A percentile compares a stretch with the other conserved stretches of the same genome.
Conservation (phyloP, 2,329 filamentous ascomycete genomes). For the Cadophora sp. region DNA sequence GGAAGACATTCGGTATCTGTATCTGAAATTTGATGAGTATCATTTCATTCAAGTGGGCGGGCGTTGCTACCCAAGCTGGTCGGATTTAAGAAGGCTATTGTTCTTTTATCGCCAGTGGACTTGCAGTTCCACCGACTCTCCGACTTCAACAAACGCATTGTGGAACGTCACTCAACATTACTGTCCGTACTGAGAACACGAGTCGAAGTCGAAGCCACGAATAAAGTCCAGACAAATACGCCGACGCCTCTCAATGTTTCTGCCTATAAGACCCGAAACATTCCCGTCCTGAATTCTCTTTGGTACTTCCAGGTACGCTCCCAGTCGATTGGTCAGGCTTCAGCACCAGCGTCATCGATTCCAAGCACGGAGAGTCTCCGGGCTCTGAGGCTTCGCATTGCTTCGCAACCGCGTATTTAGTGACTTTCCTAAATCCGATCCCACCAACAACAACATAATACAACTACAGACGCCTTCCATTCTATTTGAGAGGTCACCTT, state of each 20-base stretch:
- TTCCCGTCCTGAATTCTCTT: slow-evolving; percentile 2
- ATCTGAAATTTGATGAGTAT: not conserved
- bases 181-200: too few relatives aligned
- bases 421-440: slow-evolving; percentile 34
- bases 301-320: not conserved
- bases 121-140: slow-evolving; percentile 22
- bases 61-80: not conserved
- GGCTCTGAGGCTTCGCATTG: slow-evolving; percentile 10
- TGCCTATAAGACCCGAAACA: slow-evolving; percentile 9
- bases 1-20: too few relatives aligned
- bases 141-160: slow-evolving; percentile 11
- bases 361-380: not conserved
- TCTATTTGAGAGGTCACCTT: slow-evolving; percentile 36
- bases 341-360: slow-evolving; percentile 23
- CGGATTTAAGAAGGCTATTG: slow-evolving; percentile 1
- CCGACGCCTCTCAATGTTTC: not conserved
- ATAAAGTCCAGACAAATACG: not conserved
- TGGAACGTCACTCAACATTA: not conserved
- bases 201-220: not conserved
- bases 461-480: slow-evolving; percentile 18
- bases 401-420: slow-evolving; percentile 22
- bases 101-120: slow-evolving; percentile 13
- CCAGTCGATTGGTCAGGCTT: not conserved
- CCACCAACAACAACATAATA: slow-evolving; percentile 25
- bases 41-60: too few relatives aligned